A percentile compares a stretch with the other conserved stretches of the same genome.
Evolutionary conservation across 129 eudicot genomes (phyloP).

Genomic region (Flaveria bidentis): DNA sequence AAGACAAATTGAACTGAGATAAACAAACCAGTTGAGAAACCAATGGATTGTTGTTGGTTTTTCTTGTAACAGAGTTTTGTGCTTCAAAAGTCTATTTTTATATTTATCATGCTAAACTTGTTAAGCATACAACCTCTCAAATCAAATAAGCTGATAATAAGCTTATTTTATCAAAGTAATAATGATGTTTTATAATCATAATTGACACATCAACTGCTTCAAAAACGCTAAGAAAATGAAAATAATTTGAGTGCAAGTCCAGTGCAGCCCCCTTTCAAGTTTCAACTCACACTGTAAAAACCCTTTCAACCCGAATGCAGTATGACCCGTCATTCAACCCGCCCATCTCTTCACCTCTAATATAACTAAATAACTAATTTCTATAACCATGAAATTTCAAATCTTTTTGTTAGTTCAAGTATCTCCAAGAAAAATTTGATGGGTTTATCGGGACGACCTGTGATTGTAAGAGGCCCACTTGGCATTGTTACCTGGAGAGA

Average conservation of each 20-base stretch:
- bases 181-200: background rate
- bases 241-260: too few species aligned
- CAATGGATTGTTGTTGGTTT: background rate
- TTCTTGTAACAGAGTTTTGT: background rate
- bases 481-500: constrained; percentile 59
- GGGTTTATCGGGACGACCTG: constrained; percentile 41
- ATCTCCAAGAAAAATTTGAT: constrained; percentile 18
- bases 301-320: background rate
- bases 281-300: background rate
- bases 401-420: constrained; percentile 17
- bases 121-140: background rate
- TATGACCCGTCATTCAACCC: background rate
- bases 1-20: background rate
- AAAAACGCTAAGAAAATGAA: too few species aligned
- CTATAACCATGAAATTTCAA: background rate
- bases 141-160: background rate
- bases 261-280: too few species aligned
- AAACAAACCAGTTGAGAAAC: background rate
- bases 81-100: background rate
- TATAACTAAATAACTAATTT: background rate
- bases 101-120: too few species aligned
- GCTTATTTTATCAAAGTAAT: too few species aligned
- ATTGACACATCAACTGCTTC: too few species aligned
- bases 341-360: background rate
- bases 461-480: constrained; percentile 49